Conservation (phyloP, 352 stramenopile species). For the Globisporangium nodosum region DNA sequence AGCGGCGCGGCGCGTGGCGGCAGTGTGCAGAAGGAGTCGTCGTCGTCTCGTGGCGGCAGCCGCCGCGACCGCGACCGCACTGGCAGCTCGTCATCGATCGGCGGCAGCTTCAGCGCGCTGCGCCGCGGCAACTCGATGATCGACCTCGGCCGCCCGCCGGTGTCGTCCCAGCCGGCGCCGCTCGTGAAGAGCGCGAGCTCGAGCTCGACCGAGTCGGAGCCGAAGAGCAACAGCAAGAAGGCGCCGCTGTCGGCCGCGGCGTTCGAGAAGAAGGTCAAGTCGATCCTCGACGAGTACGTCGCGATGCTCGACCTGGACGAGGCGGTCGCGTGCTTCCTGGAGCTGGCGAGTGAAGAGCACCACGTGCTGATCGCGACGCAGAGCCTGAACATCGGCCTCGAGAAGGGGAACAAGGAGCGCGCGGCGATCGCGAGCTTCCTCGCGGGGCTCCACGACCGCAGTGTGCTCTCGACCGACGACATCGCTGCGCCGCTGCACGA, state of each 20-base stretch:
- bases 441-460: constrained; percentile 37
- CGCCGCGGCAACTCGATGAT: constrained; percentile 15
- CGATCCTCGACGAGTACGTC: constrained; percentile 84
- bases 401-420: constrained; percentile 66
- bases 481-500: constrained; percentile 42
- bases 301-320: constrained; percentile 84
- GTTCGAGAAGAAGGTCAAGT: constrained; percentile 84
- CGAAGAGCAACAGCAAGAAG: constrained; percentile 3
- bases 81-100: constrained; percentile 40
- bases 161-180: constrained; percentile 13
- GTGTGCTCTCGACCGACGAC: constrained; percentile 37
- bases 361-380: constrained; percentile 45
- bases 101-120: constrained; percentile 8
- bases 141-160: constrained; percentile 29
- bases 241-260: constrained; percentile 33
- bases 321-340: constrained; percentile 38
- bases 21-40: constrained; percentile 19
- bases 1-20: constrained; percentile 15
- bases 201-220: constrained; percentile 6
- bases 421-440: constrained; percentile 47
- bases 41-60: constrained; percentile 8
- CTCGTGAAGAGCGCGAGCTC: constrained; percentile 8
- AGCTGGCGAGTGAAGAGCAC: constrained; percentile 47
- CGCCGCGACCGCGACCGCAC: constrained; percentile 49
- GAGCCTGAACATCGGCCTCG: constrained; percentile 58